These are phyloP conservation scores for Cyberlindnera xylosilytica DNA, from an alignment of 805 yeast genomes.

Conservation along the genomic window DNA sequence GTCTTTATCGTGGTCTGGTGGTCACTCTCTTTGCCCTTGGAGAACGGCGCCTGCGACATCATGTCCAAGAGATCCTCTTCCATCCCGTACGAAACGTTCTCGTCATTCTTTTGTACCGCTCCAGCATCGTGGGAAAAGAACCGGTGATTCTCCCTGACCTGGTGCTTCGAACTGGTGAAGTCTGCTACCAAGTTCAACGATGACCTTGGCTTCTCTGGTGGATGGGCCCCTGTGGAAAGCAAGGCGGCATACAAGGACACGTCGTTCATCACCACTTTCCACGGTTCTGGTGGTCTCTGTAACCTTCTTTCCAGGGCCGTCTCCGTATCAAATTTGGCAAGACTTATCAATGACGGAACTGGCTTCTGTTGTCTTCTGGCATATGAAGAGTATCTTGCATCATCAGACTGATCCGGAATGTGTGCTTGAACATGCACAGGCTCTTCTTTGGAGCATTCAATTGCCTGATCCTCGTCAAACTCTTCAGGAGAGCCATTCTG, in stretches of 20 bases:
- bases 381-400: constrained; percentile 10
- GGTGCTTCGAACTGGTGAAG: constrained; percentile 25
- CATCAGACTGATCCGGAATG: neutral
- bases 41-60: neutral
- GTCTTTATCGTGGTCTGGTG: constrained; percentile 1
- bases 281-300: constrained; percentile 18
- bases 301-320: constrained; percentile 10
- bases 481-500: constrained; percentile 1
- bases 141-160: neutral
- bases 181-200: constrained; percentile 21
- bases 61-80: constrained; percentile 10
- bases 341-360: constrained; percentile 8
- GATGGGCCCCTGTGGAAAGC: constrained; percentile 31
- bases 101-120: neutral
- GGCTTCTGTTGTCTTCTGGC: constrained; percentile 12
- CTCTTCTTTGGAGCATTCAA: neutral
- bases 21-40: constrained; percentile 1
- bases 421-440: neutral
- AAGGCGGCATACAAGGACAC: constrained; percentile 38
- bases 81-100: neutral
- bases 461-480: neutral
- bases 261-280: constrained; percentile 34
- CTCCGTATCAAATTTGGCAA: constrained; percentile 8
- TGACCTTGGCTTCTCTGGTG: constrained; percentile 13
- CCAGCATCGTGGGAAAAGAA: neutral